These are phyloP conservation scores for Diplosphaera chodatii DNA, from an alignment of 139 green algal genomes.

Conservation along the genomic window DNA sequence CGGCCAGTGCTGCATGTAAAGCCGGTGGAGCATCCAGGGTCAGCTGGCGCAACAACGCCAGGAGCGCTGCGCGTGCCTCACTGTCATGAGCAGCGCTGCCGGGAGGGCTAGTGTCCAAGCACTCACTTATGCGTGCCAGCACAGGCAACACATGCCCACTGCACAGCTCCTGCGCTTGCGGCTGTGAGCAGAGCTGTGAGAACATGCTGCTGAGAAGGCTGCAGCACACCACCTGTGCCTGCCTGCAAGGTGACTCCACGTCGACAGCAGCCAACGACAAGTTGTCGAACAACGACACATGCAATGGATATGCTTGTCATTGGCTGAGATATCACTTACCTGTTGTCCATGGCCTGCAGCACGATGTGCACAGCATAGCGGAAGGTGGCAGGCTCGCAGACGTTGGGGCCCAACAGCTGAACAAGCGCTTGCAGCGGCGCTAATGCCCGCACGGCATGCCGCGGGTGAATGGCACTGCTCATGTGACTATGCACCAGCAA, in stretches of 20 bases:
- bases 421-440: slow-evolving; percentile 28
- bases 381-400: slow-evolving; percentile 20
- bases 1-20: slow-evolving; percentile 21
- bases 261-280: too few relatives aligned
- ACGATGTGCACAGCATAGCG: slow-evolving; percentile 35
- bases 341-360: slow-evolving; percentile 30
- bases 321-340: too few relatives aligned
- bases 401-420: slow-evolving; percentile 17
- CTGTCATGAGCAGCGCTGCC: not conserved
- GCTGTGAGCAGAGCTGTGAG: slow-evolving; percentile 3
- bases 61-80: not conserved
- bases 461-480: slow-evolving; percentile 10
- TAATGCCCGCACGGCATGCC: slow-evolving; percentile 25
- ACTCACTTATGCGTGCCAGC: not conserved
- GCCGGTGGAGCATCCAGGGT: slow-evolving; percentile 29
- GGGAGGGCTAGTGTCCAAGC: not conserved
- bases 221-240: slow-evolving; percentile 28
- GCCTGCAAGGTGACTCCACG: slow-evolving; percentile 1
- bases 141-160: not conserved
- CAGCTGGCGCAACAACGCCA: not conserved
- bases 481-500: slow-evolving; percentile 30
- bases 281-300: too few relatives aligned
- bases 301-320: too few relatives aligned
- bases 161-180: not conserved
- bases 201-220: slow-evolving; percentile 26